Evolutionary conservation across 106 monocot genomes (phyloP), one percentile per base, ranked within the genome.

Genomic region (Allium cepa): DNA sequence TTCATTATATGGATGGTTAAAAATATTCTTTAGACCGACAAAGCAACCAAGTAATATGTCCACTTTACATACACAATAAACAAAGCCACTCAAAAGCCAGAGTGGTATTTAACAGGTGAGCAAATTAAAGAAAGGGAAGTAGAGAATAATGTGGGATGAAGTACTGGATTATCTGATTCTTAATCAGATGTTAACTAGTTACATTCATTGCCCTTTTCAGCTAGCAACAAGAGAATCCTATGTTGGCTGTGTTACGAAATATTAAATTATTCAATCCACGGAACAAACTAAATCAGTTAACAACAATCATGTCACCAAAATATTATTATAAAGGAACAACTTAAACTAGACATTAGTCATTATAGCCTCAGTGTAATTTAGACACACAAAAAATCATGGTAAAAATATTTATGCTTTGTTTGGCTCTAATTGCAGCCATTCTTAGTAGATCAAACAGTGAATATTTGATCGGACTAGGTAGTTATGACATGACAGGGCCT

Each of bases 401-500:
- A 36, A 36, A 36, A 36, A 5, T 5, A 36, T 36, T 36, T 36
- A 36, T 69, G n/a, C 9, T 56, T 0, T 46, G 8, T 26, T 69
- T 9, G 4, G 36, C 56, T 55, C 15, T 69, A 9, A 69, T 56
- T 17, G 47, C 45, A 1, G 45, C 13, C 0, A 0, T 56, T 10
- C 56, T 50, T 16, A 9, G 27, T 12, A 8, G 15, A 45, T 26
- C 53, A 0, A 16, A 1, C 16, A 51, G 56, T 16, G 46, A 69
- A n/a, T 57, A 69, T 56, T 12, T 69, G 28, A 46, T 69, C 14
- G 68, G 68, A 3, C 15, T 56, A 8, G 68, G 68, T 17, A 69
- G 68, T 46, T 69, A 56, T n/a, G 68, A 69, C 53, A 69, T 69
- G 68, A 69, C 68, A 14, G 68, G 68, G 46, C 68, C 68, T 3